A percentile compares a stretch with the other conserved stretches of the same genome.
These are phyloP conservation scores for Trichophyton simii DNA, from an alignment of 2,329 filamentous ascomycete species.

Conservation along the genomic window DNA sequence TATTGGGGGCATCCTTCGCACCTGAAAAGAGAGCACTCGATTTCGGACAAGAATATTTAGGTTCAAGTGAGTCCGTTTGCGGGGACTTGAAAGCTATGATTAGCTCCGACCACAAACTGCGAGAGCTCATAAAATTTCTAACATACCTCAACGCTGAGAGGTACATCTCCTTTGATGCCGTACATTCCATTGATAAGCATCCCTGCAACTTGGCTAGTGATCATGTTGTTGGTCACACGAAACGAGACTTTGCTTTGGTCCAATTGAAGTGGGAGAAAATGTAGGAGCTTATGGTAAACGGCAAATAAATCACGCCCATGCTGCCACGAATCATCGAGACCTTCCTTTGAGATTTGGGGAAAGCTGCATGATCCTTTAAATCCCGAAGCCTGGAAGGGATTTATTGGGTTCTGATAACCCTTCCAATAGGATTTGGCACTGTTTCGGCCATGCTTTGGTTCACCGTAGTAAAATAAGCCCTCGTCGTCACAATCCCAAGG, in stretches of 20 bases:
- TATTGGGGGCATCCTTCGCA: conserved; percentile 34
- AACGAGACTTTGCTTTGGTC: conserved; percentile 43
- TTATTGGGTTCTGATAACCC: conserved; percentile 47
- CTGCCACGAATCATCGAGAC: conserved; percentile 60
- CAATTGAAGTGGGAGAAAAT: conserved; percentile 49
- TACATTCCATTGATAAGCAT: conserved; percentile 65
- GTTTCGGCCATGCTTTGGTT: conserved; percentile 35
- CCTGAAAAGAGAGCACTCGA: conserved; percentile 37
- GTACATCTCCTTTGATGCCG: conserved; percentile 27
- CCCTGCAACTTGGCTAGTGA: conserved; percentile 67
- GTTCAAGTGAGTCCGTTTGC: conserved; percentile 54
- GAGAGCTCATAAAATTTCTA: neutral
- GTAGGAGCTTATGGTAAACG: conserved; percentile 60
- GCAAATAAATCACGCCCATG: conserved; percentile 64
- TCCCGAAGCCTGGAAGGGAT: conserved; percentile 54
- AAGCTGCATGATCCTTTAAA: conserved; percentile 68
- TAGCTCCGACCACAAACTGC: neutral
- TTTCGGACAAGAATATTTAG: conserved; percentile 53
- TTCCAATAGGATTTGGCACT: conserved; percentile 54
- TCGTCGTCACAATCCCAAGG: conserved; percentile 61
- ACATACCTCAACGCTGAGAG: conserved; percentile 39
- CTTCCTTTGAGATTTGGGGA: conserved; percentile 62
- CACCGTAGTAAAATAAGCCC: conserved; percentile 56
- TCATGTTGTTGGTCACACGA: conserved; percentile 68
- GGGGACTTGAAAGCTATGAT: conserved; percentile 3